phyloP scores from a whole-genome alignment of 768 basidiomycete species.

The Psilocybe cyanescens region DNA sequence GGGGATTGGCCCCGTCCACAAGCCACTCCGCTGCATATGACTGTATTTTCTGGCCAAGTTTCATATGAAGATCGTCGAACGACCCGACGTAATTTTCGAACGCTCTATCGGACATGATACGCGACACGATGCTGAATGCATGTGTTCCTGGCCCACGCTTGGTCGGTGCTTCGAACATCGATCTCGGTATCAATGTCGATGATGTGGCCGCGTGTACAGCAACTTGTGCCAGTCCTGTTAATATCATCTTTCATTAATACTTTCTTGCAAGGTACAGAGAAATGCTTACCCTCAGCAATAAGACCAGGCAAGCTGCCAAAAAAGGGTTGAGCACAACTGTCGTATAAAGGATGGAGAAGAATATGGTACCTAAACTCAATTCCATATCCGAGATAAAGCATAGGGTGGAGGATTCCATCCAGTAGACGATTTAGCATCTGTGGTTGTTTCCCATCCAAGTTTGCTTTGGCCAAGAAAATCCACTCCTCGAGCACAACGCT shows the following conservation, averaged over 20 bases:
- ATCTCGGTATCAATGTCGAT: neutral
- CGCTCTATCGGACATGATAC: slow-evolving; percentile 7
- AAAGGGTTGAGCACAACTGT: neutral
- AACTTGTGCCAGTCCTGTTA: slow-evolving; percentile 11
- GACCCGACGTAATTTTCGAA: slow-evolving; percentile 2
- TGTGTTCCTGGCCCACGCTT: slow-evolving; percentile 6
- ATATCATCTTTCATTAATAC: neutral
- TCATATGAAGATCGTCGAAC: slow-evolving; percentile 8
- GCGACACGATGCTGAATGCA: slow-evolving; percentile 16
- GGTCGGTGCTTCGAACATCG: neutral
- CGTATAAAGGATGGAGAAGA: neutral
- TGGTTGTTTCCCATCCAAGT: slow-evolving; percentile 12
- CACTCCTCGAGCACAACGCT: slow-evolving; percentile 11
- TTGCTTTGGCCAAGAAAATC: slow-evolving; percentile 12
- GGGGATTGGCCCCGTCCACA: slow-evolving; percentile 3
- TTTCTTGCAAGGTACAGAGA: neutral
- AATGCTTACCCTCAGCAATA: slow-evolving; percentile 12
- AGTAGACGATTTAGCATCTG: slow-evolving; percentile 15
- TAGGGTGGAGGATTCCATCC: slow-evolving; percentile 16
- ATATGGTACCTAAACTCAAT: slow-evolving; percentile 13
- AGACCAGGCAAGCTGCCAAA: slow-evolving; percentile 15
- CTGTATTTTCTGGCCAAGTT: slow-evolving; percentile 2
- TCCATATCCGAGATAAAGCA: slow-evolving; percentile 18
- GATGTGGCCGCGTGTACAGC: slow-evolving; percentile 9
- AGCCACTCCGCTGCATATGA: slow-evolving; percentile 13